Percentiles rank a stretch among this genome's conserved stretches.
Conservation (phyloP, 108 stramenopile species). For the Nitzschia palea region DNA sequence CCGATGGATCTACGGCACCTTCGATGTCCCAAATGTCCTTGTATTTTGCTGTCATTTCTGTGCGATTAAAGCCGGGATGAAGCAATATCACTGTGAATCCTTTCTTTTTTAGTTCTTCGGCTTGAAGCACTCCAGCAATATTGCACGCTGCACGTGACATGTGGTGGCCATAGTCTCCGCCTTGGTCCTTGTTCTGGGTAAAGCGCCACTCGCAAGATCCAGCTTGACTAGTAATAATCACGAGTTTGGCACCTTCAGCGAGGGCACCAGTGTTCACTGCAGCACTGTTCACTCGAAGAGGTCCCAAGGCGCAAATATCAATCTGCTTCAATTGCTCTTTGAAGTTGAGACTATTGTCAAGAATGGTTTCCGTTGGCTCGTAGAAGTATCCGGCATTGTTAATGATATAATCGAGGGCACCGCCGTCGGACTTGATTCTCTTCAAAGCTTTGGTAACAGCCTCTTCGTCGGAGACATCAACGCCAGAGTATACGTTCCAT, state of each 20-base stretch:
- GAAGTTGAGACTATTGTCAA: constrained; percentile 76
- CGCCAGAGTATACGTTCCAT: constrained; percentile 72
- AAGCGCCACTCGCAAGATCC: constrained; percentile 83
- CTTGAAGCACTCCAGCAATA: constrained; percentile 78
- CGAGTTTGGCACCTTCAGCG: constrained; percentile 74
- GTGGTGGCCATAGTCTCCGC: constrained; percentile 91
- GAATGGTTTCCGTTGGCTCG: constrained; percentile 71
- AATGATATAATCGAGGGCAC: constrained; percentile 79
- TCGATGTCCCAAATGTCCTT: constrained; percentile 88
- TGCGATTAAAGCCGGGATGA: constrained; percentile 93
- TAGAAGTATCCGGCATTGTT: constrained; percentile 91
- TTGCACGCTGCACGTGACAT: constrained; percentile 92
- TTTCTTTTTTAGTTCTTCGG: constrained; percentile 81
- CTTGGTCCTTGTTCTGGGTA: constrained; percentile 76
- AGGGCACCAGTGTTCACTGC: constrained; percentile 61
- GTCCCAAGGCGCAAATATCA: constrained; percentile 88
- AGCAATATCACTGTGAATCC: constrained; percentile 77
- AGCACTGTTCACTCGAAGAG: constrained; percentile 78
- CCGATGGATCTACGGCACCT: constrained; percentile 76
- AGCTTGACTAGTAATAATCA: constrained; percentile 90
- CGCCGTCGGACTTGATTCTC: constrained; percentile 60
- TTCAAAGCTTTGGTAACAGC: constrained; percentile 69
- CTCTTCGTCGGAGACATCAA: constrained; percentile 82
- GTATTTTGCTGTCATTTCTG: constrained; percentile 90
- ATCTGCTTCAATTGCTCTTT: constrained; percentile 88